Conservation (phyloP, 768 basidiomycete genomes). For the Tricholoma hemisulphureum region DNA sequence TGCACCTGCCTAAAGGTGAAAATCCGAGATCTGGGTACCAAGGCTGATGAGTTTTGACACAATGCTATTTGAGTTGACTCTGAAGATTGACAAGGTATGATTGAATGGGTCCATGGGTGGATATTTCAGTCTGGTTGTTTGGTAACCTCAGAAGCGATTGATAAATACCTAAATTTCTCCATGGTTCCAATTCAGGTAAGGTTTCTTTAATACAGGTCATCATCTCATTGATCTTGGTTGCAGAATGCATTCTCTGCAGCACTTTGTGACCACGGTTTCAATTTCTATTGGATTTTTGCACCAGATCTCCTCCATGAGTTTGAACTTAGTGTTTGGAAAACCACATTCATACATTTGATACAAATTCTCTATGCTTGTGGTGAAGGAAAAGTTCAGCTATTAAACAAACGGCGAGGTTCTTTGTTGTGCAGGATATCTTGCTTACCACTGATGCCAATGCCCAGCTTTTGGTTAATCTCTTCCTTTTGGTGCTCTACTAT, state of each 20-base stretch:
- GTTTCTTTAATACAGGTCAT: neutral
- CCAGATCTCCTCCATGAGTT: constrained; percentile 26
- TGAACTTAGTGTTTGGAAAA: constrained; percentile 26
- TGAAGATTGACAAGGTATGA: neutral
- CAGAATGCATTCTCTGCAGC: constrained; percentile 8
- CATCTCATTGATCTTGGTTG: no score
- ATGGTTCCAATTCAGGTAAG: neutral
- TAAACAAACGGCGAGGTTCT: constrained; percentile 11
- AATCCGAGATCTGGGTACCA: constrained; percentile 27
- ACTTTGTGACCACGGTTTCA: constrained; percentile 13
- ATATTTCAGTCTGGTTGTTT: neutral
- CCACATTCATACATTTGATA: constrained; percentile 20
- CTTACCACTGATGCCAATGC: neutral
- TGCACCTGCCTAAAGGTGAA: constrained; percentile 1
- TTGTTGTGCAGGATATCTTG: neutral
- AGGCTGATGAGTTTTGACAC: constrained; percentile 12
- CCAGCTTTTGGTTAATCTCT: constrained; percentile 3
- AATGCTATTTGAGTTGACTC: constrained; percentile 12
- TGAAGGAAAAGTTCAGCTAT: constrained; percentile 2
- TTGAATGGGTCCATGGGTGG: neutral
- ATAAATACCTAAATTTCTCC: neutral
- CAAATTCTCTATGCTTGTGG: constrained; percentile 14
- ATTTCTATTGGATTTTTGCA: constrained; percentile 15
- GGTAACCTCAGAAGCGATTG: neutral
- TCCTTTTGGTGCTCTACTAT: constrained; percentile 22